These are phyloP conservation scores for Cucurbita pepo DNA, from an alignment of 306 rosid genomes.

Conservation along the genomic window DNA sequence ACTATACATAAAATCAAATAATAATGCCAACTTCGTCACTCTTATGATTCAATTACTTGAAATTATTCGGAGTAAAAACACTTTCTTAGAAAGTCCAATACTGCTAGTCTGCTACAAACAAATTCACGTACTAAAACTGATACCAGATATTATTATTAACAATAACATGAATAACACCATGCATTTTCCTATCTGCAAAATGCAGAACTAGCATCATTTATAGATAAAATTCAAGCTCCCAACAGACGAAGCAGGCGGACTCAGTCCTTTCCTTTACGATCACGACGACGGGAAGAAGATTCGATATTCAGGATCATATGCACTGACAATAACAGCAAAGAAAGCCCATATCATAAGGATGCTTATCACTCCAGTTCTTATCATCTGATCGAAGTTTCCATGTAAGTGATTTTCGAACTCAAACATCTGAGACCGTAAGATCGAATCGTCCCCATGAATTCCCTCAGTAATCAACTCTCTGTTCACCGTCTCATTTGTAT, in stretches of 20 bases:
- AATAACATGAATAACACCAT: neutral
- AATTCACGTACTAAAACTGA: neutral
- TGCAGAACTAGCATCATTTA: neutral
- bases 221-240: neutral
- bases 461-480: slow-evolving; percentile 8
- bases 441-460: slow-evolving; percentile 11
- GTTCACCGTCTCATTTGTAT: slow-evolving; percentile 19
- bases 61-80: neutral
- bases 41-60: neutral
- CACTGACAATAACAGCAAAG: slow-evolving; percentile 45
- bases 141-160: neutral
- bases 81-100: neutral
- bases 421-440: slow-evolving; percentile 10
- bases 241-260: neutral
- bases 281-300: neutral
- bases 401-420: slow-evolving; percentile 20
- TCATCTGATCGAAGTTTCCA: slow-evolving; percentile 27
- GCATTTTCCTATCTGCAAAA: neutral
- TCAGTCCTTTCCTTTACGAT: neutral
- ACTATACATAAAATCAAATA: neutral
- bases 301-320: slow-evolving; percentile 27
- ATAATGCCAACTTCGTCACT: neutral
- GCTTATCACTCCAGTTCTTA: slow-evolving; percentile 56
- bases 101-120: neutral
- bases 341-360: slow-evolving; percentile 50